A percentile compares a stretch with the other conserved stretches of the same genome.
phyloP scores from a whole-genome alignment of 306 rosid species.

The Canavalia ensiformis region DNA sequence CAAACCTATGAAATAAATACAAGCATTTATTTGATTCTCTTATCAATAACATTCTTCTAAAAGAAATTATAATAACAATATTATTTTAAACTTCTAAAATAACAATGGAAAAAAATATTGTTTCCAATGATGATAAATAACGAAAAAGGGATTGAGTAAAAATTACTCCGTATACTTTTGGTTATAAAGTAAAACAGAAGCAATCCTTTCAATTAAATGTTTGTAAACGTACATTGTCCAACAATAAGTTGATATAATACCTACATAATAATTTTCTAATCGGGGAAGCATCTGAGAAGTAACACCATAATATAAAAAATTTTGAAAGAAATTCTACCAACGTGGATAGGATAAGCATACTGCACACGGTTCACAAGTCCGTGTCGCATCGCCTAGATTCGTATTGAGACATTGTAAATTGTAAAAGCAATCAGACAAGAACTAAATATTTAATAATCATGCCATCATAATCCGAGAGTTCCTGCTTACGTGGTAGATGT shows the following conservation, averaged over 20 bases:
- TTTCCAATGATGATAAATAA: no score
- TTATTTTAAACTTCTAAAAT: no score
- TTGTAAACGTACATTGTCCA: neutral
- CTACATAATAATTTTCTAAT: neutral
- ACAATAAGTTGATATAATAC: neutral
- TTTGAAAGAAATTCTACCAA: neutral
- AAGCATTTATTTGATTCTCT: no score
- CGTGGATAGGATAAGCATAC: neutral
- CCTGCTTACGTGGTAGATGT: neutral
- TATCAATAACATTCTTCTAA: no score
- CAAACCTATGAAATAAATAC: no score
- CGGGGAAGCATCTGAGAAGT: slow-evolving; percentile 27
- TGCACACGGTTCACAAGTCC: slow-evolving; percentile 1
- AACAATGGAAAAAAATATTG: no score
- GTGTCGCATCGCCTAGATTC: slow-evolving; percentile 7
- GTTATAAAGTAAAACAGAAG: neutral
- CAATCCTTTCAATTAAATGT: neutral
- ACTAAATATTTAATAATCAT: neutral
- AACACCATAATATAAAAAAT: neutral
- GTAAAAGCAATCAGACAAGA: neutral
- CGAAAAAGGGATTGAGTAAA: no score
- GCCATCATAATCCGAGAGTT: neutral
- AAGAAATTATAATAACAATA: no score
- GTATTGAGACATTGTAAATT: neutral
- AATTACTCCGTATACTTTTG: neutral